These are phyloP conservation scores for Catunica adiposa DNA, from an alignment of 2,329 filamentous ascomycete species.

Conservation along the genomic window DNA sequence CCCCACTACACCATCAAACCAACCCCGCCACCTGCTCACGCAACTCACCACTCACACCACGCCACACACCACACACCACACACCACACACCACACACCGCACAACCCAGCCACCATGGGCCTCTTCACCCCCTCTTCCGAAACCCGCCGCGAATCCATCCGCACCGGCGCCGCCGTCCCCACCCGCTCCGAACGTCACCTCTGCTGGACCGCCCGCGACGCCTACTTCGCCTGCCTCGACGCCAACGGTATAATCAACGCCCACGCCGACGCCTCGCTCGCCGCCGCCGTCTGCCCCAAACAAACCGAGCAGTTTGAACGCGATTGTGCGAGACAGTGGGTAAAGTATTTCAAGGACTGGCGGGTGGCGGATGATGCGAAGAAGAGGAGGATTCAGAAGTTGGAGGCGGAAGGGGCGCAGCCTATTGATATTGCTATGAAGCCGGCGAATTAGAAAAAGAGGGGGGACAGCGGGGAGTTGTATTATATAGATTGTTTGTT, in stretches of 20 bases:
- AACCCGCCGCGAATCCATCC: constrained; percentile 36
- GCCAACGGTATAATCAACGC: constrained; percentile 62
- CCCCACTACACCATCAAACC: background rate
- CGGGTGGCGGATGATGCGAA: constrained; percentile 84
- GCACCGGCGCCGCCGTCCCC: constrained; percentile 53
- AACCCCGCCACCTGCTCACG: background rate
- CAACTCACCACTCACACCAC: no score
- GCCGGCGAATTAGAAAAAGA: constrained; percentile 7
- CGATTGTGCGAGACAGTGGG: constrained; percentile 84
- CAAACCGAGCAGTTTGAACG: constrained; percentile 49
- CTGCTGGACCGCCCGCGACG: constrained; percentile 84
- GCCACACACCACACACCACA: background rate
- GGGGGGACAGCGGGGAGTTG: background rate
- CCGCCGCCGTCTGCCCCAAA: constrained; percentile 25
- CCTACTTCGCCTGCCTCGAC: constrained; percentile 79
- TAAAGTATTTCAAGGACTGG: constrained; percentile 96
- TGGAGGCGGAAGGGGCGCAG: constrained; percentile 54
- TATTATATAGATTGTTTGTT: background rate
- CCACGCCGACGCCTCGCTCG: constrained; percentile 21
- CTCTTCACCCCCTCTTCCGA: constrained; percentile 29
- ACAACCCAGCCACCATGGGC: constrained; percentile 27
- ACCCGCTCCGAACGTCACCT: constrained; percentile 61
- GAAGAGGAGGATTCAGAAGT: constrained; percentile 57
- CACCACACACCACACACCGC: background rate
- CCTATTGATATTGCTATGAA: constrained; percentile 10